A percentile compares a stretch with the other conserved stretches of the same genome.
Evolutionary conservation across 1,284 basidiomycete genomes (phyloP).

Genomic region (Baeospora myosura): DNA sequence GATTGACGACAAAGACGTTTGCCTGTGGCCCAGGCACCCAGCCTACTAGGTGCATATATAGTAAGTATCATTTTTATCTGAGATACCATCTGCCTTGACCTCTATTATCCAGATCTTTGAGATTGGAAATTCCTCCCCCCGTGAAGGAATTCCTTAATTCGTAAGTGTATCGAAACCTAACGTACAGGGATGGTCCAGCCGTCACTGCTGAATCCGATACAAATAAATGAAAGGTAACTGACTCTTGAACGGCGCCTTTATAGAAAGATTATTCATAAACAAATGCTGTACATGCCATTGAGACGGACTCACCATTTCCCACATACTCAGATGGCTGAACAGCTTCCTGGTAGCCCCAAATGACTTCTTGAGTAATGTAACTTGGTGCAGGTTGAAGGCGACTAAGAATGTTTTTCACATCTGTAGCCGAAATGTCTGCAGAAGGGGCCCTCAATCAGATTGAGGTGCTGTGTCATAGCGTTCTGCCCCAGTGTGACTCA

Average conservation of each 20-base stretch:
- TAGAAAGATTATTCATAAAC: conserved; percentile 2
- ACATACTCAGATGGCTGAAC: conserved; percentile 51
- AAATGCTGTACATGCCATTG: background rate
- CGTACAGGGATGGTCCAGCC: no score
- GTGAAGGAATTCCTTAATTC: conserved; percentile 46
- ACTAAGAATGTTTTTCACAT: conserved; percentile 47
- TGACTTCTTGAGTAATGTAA: conserved; percentile 60
- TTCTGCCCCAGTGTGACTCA: conserved; percentile 21
- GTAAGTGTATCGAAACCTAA: conserved; percentile 56
- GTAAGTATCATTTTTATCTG: background rate
- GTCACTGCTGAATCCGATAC: background rate
- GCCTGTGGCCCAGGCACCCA: conserved; percentile 50
- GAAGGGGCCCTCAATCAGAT: background rate
- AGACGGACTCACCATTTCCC: conserved; percentile 33
- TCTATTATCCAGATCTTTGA: conserved; percentile 48
- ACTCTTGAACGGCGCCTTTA: conserved; percentile 63
- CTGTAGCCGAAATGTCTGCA: conserved; percentile 44
- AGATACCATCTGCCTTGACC: conserved; percentile 24
- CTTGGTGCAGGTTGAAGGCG: conserved; percentile 31
- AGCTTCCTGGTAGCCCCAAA: conserved; percentile 44
- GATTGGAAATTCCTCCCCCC: conserved; percentile 39
- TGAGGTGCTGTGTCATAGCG: background rate
- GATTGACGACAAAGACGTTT: conserved; percentile 64
- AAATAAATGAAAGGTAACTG: conserved; percentile 14
- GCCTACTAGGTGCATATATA: conserved; percentile 28